These are phyloP conservation scores for Moricandia moricandioides DNA, from an alignment of 345 rosid species.

Conservation along the genomic window DNA sequence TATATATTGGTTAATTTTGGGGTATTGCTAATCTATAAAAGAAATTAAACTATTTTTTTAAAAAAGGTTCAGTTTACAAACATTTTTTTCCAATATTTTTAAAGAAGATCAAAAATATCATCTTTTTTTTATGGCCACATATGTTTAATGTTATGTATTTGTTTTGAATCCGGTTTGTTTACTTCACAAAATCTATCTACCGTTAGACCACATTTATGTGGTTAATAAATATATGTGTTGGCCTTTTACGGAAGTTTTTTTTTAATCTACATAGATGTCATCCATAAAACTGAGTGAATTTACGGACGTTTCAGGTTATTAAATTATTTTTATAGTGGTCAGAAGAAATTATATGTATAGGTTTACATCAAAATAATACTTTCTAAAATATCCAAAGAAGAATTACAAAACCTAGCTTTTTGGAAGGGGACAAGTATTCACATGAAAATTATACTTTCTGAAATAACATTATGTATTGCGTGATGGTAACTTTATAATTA, in stretches of 20 bases:
- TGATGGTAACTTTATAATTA: not conserved
- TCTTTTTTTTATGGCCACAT: not conserved
- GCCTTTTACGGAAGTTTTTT: not conserved
- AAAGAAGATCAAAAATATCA: too few species aligned
- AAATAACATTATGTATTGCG: not conserved
- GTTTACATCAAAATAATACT: not conserved
- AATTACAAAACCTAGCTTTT: not conserved
- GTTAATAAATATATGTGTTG: not conserved
- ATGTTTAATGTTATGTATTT: not conserved
- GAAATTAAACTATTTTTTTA: too few species aligned
- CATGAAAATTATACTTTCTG: not conserved
- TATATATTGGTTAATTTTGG: too few species aligned
- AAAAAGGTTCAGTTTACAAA: too few species aligned
- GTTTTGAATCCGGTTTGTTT: not conserved
- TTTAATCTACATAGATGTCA: not conserved
- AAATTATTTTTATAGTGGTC: not conserved
- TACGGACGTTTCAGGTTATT: not conserved
- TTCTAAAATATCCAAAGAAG: not conserved
- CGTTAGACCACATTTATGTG: not conserved
- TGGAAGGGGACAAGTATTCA: not conserved
- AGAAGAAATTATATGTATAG: not conserved
- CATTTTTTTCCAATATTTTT: not conserved
- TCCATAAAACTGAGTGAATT: not conserved
- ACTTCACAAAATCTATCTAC: not conserved
- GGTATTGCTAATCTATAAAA: too few species aligned